Base-by-base conservation (phyloP, 2,329 filamentous ascomycete species). In the Venturia oleaginea region DNA sequence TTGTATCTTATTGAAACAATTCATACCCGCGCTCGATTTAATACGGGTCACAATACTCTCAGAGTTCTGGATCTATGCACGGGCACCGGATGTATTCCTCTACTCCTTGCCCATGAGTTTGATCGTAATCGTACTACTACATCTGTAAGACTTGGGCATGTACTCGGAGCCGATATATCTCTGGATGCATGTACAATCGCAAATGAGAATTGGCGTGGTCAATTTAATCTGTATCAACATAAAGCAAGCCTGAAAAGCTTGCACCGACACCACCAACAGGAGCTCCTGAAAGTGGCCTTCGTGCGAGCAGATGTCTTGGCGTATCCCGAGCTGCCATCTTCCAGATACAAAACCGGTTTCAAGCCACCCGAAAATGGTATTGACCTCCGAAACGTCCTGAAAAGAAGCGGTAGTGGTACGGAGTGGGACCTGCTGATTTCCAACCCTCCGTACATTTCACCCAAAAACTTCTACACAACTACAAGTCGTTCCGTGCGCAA, bases 391-490 rank as follows among this genome's bases (percentile, higher is more conserved):
- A 32, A 8, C 6, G 24, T 15, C 48, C 34, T 63, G 1, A 7
- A 19, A 17, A 34, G 30, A 10, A 48, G n/a, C 32, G 27, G 43
- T 22, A 15, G 8, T 37, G 34, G 51, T 22, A 51, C 37, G 6
- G 8, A 64, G 27, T 77, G 75, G 71, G 86, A 95, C 67, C 76
- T 97, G 4, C 76, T 99, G 1, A 83, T 94, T 42, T 89, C 89
- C 1, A 99, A 99, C 71, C 94, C 94, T 19, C 94, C 94, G 0
- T 97, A 97, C 73, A 87, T 97, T 61, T 95, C 92, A 1, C 77
- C 0, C 68, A 72, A 3, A 84, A 83, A 8, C 92, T 90, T 70
- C 75, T 80, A 46, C 81, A 76, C 46, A 83, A 84, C 38, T 22
- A 92, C 88, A 0, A 79, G 82, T 1, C 83, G 86, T 32, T 93